Percentiles rank a stretch among this genome's conserved stretches.
phyloP scores from a whole-genome alignment of 2,329 filamentous ascomycete genomes.

The Microcera coccophila region DNA sequence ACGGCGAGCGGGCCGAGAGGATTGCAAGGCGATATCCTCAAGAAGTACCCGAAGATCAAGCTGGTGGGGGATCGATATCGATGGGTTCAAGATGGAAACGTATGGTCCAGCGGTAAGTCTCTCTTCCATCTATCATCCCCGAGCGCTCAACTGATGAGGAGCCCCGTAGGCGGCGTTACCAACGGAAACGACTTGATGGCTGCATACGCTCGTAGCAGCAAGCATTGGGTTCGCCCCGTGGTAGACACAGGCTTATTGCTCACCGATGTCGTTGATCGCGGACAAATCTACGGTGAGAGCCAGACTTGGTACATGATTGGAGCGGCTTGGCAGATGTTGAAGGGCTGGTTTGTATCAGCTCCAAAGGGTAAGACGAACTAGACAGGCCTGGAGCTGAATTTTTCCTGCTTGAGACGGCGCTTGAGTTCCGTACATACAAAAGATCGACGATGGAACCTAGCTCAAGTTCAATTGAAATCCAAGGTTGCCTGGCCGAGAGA shows the following conservation, averaged over 20 bases:
- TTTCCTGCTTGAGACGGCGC: too few species aligned
- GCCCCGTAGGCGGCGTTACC: conserved; percentile 45
- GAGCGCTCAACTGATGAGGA: neutral
- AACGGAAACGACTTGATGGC: conserved; percentile 55
- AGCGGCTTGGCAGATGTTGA: conserved; percentile 37
- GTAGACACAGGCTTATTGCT: conserved; percentile 43
- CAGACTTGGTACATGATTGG: conserved; percentile 31
- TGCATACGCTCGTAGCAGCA: conserved; percentile 45
- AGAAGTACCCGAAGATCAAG: conserved; percentile 37
- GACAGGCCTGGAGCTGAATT: too few species aligned
- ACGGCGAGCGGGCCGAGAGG: conserved; percentile 45
- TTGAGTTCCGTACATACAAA: too few species aligned
- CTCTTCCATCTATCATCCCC: neutral
- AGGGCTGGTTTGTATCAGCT: conserved; percentile 21
- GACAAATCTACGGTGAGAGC: conserved; percentile 40
- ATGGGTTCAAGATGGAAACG: conserved; percentile 50
- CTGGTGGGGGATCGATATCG: conserved; percentile 45
- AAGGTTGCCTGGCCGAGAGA: too few species aligned
- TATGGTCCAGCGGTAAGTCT: conserved; percentile 51
- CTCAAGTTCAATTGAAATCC: too few species aligned
- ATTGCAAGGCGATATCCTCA: conserved; percentile 37
- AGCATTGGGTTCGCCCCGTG: conserved; percentile 40
- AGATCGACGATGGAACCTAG: too few species aligned
- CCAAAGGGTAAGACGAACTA: neutral
- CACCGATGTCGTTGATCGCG: conserved; percentile 48